A percentile compares a stretch with the other conserved stretches of the same genome.
Evolutionary conservation across 208 protist genomes (phyloP).

Genomic region (Leishmania tropica): DNA sequence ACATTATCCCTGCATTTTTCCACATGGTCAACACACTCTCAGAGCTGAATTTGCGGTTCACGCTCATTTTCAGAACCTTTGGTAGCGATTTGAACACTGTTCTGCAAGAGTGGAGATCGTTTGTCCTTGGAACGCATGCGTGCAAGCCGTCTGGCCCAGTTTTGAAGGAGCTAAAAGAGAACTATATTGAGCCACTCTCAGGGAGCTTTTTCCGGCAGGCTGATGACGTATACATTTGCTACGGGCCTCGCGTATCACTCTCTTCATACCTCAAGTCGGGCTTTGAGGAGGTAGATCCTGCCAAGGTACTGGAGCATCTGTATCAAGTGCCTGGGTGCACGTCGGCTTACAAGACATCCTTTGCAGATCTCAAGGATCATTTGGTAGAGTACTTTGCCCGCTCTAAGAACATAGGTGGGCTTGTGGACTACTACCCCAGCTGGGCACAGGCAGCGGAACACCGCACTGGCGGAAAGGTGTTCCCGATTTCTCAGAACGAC

Average conservation of each 20-base stretch:
- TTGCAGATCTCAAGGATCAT: constrained; percentile 47
- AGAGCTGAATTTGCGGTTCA: constrained; percentile 79
- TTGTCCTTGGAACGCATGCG: constrained; percentile 69
- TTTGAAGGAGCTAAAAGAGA: constrained; percentile 45
- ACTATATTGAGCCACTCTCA: constrained; percentile 50
- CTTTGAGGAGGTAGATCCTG: constrained; percentile 29
- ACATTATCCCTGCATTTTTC: constrained; percentile 91
- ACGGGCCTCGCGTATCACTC: constrained; percentile 63
- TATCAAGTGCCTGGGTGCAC: constrained; percentile 46
- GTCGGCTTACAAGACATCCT: constrained; percentile 48
- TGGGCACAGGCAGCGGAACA: constrained; percentile 84
- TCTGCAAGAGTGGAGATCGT: constrained; percentile 78
- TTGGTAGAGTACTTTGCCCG: constrained; percentile 54
- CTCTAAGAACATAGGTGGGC: constrained; percentile 69
- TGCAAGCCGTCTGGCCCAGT: constrained; percentile 63
- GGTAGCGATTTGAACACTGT: constrained; percentile 78
- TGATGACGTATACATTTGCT: constrained; percentile 70
- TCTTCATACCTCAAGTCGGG: constrained; percentile 29
- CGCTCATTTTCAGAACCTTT: constrained; percentile 89
- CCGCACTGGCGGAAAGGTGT: constrained; percentile 83
- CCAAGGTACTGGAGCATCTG: constrained; percentile 39
- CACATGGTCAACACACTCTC: constrained; percentile 80
- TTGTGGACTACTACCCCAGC: constrained; percentile 90
- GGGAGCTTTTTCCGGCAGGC: constrained; percentile 70
- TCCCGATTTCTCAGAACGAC: constrained; percentile 48